Percentiles rank a stretch among this genome's conserved stretches.
phyloP scores from a whole-genome alignment of 2,329 filamentous ascomycete genomes.

The Thielaviopsis euricoi region DNA sequence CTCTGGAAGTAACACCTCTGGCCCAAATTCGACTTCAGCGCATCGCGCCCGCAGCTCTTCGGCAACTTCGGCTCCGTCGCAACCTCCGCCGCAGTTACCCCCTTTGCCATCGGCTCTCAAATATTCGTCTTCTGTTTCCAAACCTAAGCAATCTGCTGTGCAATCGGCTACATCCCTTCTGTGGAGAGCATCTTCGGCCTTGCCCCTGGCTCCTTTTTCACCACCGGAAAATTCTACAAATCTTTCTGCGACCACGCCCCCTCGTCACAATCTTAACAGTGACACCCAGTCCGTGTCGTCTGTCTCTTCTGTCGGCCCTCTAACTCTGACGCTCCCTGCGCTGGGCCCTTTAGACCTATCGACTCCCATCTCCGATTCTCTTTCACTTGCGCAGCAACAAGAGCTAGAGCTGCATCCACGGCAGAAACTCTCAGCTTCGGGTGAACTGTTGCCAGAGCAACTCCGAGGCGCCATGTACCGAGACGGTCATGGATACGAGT shows the following conservation, averaged over 20 bases:
- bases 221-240: not conserved
- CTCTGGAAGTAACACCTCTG: not conserved
- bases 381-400: not conserved
- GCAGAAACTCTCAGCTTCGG: not conserved
- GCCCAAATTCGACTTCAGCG: not conserved
- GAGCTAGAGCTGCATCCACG: not conserved
- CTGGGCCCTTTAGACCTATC: constrained; percentile 3
- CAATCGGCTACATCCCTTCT: not conserved
- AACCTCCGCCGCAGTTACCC: not conserved
- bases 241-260: not conserved
- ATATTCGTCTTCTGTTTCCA: not conserved
- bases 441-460: not conserved
- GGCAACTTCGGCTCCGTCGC: not conserved
- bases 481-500: constrained; percentile 10
- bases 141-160: not conserved
- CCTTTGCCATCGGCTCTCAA: constrained; percentile 1
- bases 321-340: constrained; percentile 1
- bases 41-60: constrained; percentile 2
- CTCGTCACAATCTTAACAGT: not conserved
- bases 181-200: not conserved
- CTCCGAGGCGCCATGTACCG: constrained; percentile 7
- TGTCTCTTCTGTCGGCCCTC: not conserved
- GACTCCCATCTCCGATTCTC: not conserved
- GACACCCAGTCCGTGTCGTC: not conserved
- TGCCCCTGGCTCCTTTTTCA: not conserved